Base-by-base conservation (phyloP, 1,284 basidiomycete species). In the Sanghuangporus baumii region DNA sequence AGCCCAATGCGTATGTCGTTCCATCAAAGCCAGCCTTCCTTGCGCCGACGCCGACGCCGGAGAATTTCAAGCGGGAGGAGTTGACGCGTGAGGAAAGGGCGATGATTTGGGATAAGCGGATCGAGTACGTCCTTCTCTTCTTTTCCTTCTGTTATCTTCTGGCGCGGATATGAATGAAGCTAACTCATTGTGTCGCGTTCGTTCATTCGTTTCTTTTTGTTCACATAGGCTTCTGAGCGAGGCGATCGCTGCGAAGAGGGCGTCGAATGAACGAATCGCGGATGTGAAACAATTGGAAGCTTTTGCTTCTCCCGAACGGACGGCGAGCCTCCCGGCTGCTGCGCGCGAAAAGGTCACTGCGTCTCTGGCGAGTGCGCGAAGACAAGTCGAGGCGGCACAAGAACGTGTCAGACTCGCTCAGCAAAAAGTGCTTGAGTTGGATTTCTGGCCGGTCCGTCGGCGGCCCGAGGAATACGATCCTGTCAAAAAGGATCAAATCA, bases 391-490 rank as follows among this genome's bases (percentile, higher is more conserved):
- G 3, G 70, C 66, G 2, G 74, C 71, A 63, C 72, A 71, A 59
- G 66, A 66, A 6, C 68, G 69, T 12, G 65, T 76, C 12, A 71
- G 72, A n/a, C 60, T 61, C 1, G 46, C 67, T 3, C 58, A 77
- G 16, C 64, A 60, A 9, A 67, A 66, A 9, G 69, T 81, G 34
- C 67, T 72, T 18, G 75, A 76, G 8, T 64, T 70, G 6, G 71
- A 76, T 37, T 77, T 74, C 67, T 80, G 79, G 77, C 78, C 77
- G 1, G 66, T 73, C n/a, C 60, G 67, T 2, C 71, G 69, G 14
- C 69, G 68, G 16, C 51, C 26, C 40, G 67, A 57, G 69, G 68
- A 5, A 61, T 59, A n/a, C 20, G 43, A 60, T 3, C 50, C 31
- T 55, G 38, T 46, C 40, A 51, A 41, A 41, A 43, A 47, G 41